Evolutionary conservation across 306 rosid genomes (phyloP), one percentile per base, ranked within the genome.

Genomic region (Medicago lupulina): DNA sequence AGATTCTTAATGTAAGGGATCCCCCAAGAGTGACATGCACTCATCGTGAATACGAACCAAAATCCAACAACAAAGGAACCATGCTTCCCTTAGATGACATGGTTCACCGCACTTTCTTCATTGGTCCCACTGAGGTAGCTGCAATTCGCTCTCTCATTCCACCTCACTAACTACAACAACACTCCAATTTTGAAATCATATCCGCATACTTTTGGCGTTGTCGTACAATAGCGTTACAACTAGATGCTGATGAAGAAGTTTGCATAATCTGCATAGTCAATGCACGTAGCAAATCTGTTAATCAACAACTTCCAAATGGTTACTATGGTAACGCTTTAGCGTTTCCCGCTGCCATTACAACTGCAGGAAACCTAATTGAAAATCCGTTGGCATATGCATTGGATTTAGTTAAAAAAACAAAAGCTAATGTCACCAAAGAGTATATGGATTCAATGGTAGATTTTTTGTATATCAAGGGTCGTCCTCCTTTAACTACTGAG

Each of bases 161-260:
- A 3, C 4, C 16, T 25, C 38, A 19, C 3, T 14, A 41, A 41
- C 53, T 34, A 0, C 43, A 28, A 11, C 74, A 83, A 67, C 1
- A 14, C 53, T 79, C 92, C 14, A 79, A 83, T 23, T 88, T 86
- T 1, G 92, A 88, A 9, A 51, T 83, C 9, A 76, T 88, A 55
- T 82, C 85, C 0, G 89, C 92, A 0, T 71, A 70, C 46, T 85
- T 88, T 1, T 88, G 64, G 64, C 64, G 38, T 58, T 58, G 38
- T 12, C 64, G 81, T 64, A 62, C 78, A 7, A 83, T 83, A 87
- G 89, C 83, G 81, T 3, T 88, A 87, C 70, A 61, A 31, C 10
- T 7, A 4, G 18, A 61, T 2, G 0, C 9, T 10, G 18, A 61
- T 1, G 43, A 61, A 34, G 67, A 31, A 11, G 10, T 61, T 13